Evolutionary conservation across 345 rosid genomes (phyloP).

Genomic region (Rhizophora mangle): DNA sequence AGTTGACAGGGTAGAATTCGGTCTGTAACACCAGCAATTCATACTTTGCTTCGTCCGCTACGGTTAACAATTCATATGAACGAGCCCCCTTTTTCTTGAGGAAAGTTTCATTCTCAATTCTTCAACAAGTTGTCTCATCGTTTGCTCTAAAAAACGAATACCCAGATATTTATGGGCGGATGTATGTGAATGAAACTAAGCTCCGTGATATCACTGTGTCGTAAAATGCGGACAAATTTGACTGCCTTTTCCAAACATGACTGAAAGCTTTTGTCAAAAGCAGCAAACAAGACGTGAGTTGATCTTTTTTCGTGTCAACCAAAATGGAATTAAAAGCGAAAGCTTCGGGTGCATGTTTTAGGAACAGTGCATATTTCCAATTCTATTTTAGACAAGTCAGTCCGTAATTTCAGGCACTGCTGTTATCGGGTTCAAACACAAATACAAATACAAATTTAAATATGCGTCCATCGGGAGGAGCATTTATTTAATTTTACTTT

Average conservation of each 20-base stretch:
- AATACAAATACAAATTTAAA: not conserved
- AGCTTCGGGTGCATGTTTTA: not conserved
- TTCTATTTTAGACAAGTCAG: conserved; percentile 2
- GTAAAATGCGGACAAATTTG: too few species aligned
- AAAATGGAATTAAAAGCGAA: too few species aligned
- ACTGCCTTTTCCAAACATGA: not conserved
- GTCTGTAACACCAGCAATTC: too few species aligned
- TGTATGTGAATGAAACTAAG: too few species aligned
- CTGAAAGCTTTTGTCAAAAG: not conserved
- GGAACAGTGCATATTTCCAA: not conserved
- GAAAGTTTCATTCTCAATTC: conserved; percentile 26
- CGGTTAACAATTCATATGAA: not conserved
- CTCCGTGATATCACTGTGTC: too few species aligned
- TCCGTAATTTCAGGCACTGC: conserved; percentile 7
- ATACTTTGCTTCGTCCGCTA: too few species aligned
- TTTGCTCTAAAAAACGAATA: conserved; percentile 1
- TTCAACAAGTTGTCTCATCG: conserved; percentile 26
- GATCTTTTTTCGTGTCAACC: too few species aligned
- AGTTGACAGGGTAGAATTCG: too few species aligned
- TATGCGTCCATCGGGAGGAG: too few species aligned
- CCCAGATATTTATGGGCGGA: too few species aligned
- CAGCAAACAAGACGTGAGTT: not conserved
- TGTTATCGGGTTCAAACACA: not conserved
- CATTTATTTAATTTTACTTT: too few species aligned
- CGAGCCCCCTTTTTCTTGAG: conserved; percentile 20